Percentiles rank a stretch among this genome's conserved stretches.
These are phyloP conservation scores for Phlebiopsis gigantea DNA, from an alignment of 768 basidiomycete species.

Conservation along the genomic window DNA sequence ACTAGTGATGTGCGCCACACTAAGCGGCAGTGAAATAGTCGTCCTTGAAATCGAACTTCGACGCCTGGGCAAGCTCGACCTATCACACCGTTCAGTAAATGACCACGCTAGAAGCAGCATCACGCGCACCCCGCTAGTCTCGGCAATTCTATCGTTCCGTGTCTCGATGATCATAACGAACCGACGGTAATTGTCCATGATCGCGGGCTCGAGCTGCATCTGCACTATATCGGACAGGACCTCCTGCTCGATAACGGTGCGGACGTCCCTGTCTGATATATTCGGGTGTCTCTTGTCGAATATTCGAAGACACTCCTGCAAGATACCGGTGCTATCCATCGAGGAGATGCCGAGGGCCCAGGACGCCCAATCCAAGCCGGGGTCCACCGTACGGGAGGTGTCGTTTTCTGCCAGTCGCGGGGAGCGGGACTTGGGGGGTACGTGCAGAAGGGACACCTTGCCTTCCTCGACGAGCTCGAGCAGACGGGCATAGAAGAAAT, in stretches of 20 bases:
- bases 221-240: conserved; percentile 42
- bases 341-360: conserved; percentile 25
- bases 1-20: neutral
- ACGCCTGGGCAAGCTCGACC: conserved; percentile 50
- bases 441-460: conserved; percentile 44
- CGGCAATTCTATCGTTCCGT: conserved; percentile 14
- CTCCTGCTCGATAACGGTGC: conserved; percentile 36
- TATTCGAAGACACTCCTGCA: conserved; percentile 38
- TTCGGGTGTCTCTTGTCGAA: conserved; percentile 36
- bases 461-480: conserved; percentile 52
- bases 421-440: conserved; percentile 36
- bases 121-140: conserved; percentile 44
- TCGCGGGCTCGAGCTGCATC: conserved; percentile 58
- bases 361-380: conserved; percentile 33
- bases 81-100: conserved; percentile 19
- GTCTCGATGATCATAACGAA: conserved; percentile 51
- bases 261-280: conserved; percentile 30
- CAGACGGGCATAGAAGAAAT: conserved; percentile 36
- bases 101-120: neutral
- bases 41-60: conserved; percentile 54
- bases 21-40: conserved; percentile 34
- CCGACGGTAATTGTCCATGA: conserved; percentile 59
- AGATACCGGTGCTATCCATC: conserved; percentile 33
- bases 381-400: neutral
- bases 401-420: neutral